These are phyloP conservation scores for Trichoderma sp. DNA, from an alignment of 2,329 filamentous ascomycete genomes.

Conservation along the genomic window DNA sequence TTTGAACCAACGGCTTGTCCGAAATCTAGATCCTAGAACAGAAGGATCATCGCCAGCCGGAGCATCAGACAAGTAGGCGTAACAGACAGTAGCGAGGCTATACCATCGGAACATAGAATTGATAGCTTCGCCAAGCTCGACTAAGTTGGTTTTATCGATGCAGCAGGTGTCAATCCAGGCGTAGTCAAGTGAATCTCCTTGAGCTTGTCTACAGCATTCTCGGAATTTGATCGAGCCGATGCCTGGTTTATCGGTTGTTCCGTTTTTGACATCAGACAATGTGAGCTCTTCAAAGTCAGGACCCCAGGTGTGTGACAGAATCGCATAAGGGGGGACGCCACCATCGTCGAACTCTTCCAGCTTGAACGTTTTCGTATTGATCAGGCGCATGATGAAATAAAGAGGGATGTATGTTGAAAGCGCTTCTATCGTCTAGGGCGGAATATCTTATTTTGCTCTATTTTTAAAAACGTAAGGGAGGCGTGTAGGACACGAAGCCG, in stretches of 20 bases:
- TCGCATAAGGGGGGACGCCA: slow-evolving; percentile 39
- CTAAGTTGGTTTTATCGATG: slow-evolving; percentile 30
- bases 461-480: too few relatives aligned
- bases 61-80: slow-evolving; percentile 31
- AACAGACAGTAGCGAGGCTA: slow-evolving; percentile 25
- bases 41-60: not conserved
- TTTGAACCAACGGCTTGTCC: slow-evolving; percentile 33
- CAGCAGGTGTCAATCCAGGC: slow-evolving; percentile 33
- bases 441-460: too few relatives aligned
- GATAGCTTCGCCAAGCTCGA: slow-evolving; percentile 32
- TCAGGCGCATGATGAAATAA: too few relatives aligned
- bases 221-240: slow-evolving; percentile 1
- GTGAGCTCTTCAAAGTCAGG: slow-evolving; percentile 14
- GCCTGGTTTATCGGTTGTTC: not conserved
- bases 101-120: slow-evolving; percentile 34
- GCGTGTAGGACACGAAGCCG: not conserved
- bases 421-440: too few relatives aligned
- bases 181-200: slow-evolving; percentile 29
- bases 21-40: slow-evolving; percentile 8
- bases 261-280: not conserved
- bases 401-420: too few relatives aligned
- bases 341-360: too few relatives aligned
- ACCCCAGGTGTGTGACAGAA: slow-evolving; percentile 42
- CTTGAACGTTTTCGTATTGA: slow-evolving; percentile 32
- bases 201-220: slow-evolving; percentile 29